Evolutionary conservation across 495 filamentous ascomycete species (phyloP), one percentile per base, ranked within the genome.

Genomic region (Saxophila tyrrhenica): DNA sequence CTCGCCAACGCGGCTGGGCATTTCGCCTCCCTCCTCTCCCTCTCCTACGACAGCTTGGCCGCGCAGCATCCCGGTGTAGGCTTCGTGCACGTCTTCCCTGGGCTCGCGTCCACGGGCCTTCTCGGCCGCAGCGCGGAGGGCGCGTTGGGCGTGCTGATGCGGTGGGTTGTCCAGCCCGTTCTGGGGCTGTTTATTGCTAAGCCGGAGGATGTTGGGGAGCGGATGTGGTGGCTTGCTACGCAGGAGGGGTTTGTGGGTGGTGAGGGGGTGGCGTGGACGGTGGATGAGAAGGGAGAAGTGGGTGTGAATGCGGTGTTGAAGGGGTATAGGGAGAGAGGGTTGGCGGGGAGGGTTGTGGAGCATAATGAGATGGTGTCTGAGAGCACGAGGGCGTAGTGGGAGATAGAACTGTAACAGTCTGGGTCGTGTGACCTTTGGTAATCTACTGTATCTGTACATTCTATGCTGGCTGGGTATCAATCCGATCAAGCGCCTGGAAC

Each of bases 11-110:
- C 55, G 2, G 55, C 48, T 1, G 57, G 23, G n/a, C 52, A 59
- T 1, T 44, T 52, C n/a, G 51, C 49, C 8, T 63, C 43, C 32
- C 52, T 65, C 54, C 50, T 52, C 46, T 54, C 60, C 10, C 51
- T 65, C 0, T 60, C 54, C 29, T 54, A 55, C 48, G 60, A 65
- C 15, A 24, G 46, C 7, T 49, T 63, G 5, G 51, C 54, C 7
- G 44, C 55, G 50, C 47, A 59, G 51, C 54, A 65, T 42, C 57
- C 51, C 25, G 47, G 53, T 23, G 45, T 58, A 11, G 43, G 51
- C 13, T 56, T 61, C 50, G 45, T 63, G 10, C 61, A 65, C 45
- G 32, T 46, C 16, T 58, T 19, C 25, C 63, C 63, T 1, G 63
- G 63, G 5, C 51, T 55, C 15, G 61, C 60, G 0, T 47, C 42